Evolutionary conservation across 805 yeast species (phyloP).

Genomic region (Priceomyces castillae): DNA sequence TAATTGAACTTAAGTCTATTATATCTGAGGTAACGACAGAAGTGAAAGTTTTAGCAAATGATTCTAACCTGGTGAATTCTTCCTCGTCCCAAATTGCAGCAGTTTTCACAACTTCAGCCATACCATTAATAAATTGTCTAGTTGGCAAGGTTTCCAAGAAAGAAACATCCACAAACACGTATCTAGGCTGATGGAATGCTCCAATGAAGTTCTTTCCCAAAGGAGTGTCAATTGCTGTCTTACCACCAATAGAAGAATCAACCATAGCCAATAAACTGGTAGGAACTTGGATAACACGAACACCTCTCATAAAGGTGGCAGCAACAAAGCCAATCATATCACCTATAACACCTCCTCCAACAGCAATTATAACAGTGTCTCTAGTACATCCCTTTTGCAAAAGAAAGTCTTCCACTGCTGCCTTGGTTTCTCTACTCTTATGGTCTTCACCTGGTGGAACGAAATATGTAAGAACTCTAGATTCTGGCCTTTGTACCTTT

Average conservation of each 20-base stretch:
- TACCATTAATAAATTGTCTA: conserved; percentile 94
- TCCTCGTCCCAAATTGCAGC: conserved; percentile 96
- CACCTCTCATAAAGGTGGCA: conserved; percentile 99
- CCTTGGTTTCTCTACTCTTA: conserved; percentile 86
- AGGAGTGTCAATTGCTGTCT: conserved; percentile 97
- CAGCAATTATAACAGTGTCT: conserved; percentile 89
- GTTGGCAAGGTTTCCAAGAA: conserved; percentile 87
- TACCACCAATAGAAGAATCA: conserved; percentile 97
- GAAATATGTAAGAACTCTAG: conserved; percentile 69
- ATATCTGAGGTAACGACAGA: conserved; percentile 49
- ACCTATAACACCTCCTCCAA: conserved; percentile 98
- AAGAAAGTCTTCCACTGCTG: conserved; percentile 86
- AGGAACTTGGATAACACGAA: conserved; percentile 89
- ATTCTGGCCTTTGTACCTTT: conserved; percentile 39
- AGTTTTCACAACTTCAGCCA: conserved; percentile 97
- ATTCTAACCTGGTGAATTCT: conserved; percentile 84
- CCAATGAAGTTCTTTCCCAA: conserved; percentile 94
- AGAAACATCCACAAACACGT: conserved; percentile 82
- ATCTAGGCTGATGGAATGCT: conserved; percentile 94
- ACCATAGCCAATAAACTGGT: conserved; percentile 95
- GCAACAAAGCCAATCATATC: conserved; percentile 99
- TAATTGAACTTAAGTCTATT: conserved; percentile 60
- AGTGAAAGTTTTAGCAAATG: conserved; percentile 66
- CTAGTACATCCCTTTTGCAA: conserved; percentile 85
- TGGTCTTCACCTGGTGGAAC: conserved; percentile 93